Percentiles rank a stretch among this genome's conserved stretches.
These are phyloP conservation scores for Candolleomyces aberdarensis DNA, from an alignment of 768 basidiomycete genomes.

Conservation along the genomic window DNA sequence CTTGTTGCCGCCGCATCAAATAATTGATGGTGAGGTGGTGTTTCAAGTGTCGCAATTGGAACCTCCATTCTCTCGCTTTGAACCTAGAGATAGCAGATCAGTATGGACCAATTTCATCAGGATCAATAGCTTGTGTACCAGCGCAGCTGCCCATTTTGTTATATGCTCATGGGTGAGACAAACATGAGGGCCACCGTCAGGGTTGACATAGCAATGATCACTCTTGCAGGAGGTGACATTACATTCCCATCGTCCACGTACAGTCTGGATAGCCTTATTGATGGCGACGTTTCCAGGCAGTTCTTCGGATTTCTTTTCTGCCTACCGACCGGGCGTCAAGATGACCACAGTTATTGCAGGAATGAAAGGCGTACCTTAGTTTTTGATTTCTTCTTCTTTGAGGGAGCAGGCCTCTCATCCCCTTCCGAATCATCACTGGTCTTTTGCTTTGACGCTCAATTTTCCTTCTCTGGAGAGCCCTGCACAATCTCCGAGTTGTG, in stretches of 20 bases:
- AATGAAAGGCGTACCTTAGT: neutral
- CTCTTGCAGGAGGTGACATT: constrained; percentile 8
- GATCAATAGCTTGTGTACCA: constrained; percentile 7
- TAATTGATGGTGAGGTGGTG: constrained; percentile 11
- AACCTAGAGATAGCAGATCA: neutral
- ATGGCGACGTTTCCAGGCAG: constrained; percentile 7
- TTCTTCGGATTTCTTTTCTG: neutral
- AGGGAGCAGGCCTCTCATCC: neutral
- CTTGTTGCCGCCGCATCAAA: constrained; percentile 12
- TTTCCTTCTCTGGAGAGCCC: neutral
- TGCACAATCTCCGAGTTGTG: neutral
- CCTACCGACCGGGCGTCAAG: neutral
- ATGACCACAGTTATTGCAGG: neutral
- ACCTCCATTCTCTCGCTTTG: neutral
- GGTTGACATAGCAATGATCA: constrained; percentile 12
- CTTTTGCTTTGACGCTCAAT: neutral
- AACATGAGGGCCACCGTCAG: constrained; percentile 9
- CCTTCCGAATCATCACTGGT: neutral
- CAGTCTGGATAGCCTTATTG: constrained; percentile 2
- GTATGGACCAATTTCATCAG: neutral
- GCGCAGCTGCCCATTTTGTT: constrained; percentile 15
- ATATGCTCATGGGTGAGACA: constrained; percentile 12
- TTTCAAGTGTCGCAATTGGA: constrained; percentile 9
- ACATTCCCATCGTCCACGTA: constrained; percentile 12
- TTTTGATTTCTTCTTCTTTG: constrained; percentile 2